Evolutionary conservation across 2,329 filamentous ascomycete genomes (phyloP).

Genomic region (Ascomycota sp.): DNA sequence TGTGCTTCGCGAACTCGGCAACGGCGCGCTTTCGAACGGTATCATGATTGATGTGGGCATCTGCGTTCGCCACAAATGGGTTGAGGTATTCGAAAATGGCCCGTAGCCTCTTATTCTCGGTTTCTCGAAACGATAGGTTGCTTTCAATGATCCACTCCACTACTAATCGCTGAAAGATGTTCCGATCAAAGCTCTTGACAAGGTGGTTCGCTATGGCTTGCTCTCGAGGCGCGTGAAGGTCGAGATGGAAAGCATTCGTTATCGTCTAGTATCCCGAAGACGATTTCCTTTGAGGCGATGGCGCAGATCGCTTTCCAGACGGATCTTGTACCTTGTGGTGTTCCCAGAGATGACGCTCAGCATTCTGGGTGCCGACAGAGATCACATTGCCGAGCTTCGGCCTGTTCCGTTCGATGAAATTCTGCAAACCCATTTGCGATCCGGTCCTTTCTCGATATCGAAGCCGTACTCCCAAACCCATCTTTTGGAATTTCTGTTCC

Average conservation of each 20-base stretch:
- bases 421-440: slow-evolving; percentile 1
- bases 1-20: too few relatives aligned
- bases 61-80: too few relatives aligned
- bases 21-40: too few relatives aligned
- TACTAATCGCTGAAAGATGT: slow-evolving; percentile 2
- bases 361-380: slow-evolving; percentile 1
- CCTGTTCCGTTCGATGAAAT: not conserved
- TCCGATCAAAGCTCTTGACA: slow-evolving; percentile 1
- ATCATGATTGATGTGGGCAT: too few relatives aligned
- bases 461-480: not conserved
- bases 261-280: not conserved
- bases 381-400: not conserved
- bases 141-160: slow-evolving; percentile 4
- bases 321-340: slow-evolving; percentile 1
- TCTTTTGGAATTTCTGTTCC: not conserved
- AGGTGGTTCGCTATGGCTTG: slow-evolving; percentile 1
- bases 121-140: slow-evolving; percentile 3
- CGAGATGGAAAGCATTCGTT: not conserved
- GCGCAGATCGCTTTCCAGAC: not conserved
- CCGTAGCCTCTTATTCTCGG: too few relatives aligned
- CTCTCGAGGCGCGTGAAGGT: not conserved
- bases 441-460: too few relatives aligned
- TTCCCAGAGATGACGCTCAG: slow-evolving; percentile 1
- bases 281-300: not conserved
- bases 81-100: too few relatives aligned